These are phyloP conservation scores for Amesomyces nigricolor DNA, from an alignment of 2,329 filamentous ascomycete species.

Conservation along the genomic window DNA sequence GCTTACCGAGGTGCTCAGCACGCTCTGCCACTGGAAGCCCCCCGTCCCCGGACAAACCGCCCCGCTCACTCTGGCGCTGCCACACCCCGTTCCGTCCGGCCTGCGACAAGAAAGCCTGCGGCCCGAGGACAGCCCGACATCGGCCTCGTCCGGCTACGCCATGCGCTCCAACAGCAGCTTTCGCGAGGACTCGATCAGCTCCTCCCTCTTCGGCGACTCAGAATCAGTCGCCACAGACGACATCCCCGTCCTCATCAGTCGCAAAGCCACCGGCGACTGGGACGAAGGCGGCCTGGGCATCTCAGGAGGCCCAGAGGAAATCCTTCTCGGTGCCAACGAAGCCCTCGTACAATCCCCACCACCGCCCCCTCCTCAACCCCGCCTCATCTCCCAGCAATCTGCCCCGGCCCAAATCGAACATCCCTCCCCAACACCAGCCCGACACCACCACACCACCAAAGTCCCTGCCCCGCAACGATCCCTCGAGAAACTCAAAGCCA, in stretches of 20 bases:
- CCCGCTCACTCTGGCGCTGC: slow-evolving; percentile 41
- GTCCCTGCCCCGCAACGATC: slow-evolving; percentile 53
- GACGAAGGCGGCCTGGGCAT: slow-evolving; percentile 75
- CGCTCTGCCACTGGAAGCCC: slow-evolving; percentile 89
- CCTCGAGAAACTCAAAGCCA: slow-evolving; percentile 66
- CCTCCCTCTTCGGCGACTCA: slow-evolving; percentile 79
- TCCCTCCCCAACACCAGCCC: slow-evolving; percentile 31
- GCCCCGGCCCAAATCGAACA: slow-evolving; percentile 58
- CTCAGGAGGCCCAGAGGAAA: slow-evolving; percentile 50
- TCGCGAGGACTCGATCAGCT: slow-evolving; percentile 80
- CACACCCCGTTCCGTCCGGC: slow-evolving; percentile 57
- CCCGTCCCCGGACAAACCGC: slow-evolving; percentile 48
- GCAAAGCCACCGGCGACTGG: slow-evolving; percentile 73
- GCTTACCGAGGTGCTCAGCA: slow-evolving; percentile 78
- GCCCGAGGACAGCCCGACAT: slow-evolving; percentile 77
- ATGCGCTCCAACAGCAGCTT: slow-evolving; percentile 69
- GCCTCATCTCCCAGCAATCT: slow-evolving; percentile 55
- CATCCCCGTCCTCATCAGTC: slow-evolving; percentile 66
- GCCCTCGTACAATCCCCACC: slow-evolving; percentile 21
- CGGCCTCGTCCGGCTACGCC: slow-evolving; percentile 66
- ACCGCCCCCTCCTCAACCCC: slow-evolving; percentile 40
- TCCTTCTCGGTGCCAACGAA: slow-evolving; percentile 30
- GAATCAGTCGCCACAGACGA: slow-evolving; percentile 77
- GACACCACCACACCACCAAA: slow-evolving; percentile 33
- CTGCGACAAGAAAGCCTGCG: slow-evolving; percentile 59